These are phyloP conservation scores for Chaetomium sp. DNA, from an alignment of 2,329 filamentous ascomycete genomes.

Conservation along the genomic window DNA sequence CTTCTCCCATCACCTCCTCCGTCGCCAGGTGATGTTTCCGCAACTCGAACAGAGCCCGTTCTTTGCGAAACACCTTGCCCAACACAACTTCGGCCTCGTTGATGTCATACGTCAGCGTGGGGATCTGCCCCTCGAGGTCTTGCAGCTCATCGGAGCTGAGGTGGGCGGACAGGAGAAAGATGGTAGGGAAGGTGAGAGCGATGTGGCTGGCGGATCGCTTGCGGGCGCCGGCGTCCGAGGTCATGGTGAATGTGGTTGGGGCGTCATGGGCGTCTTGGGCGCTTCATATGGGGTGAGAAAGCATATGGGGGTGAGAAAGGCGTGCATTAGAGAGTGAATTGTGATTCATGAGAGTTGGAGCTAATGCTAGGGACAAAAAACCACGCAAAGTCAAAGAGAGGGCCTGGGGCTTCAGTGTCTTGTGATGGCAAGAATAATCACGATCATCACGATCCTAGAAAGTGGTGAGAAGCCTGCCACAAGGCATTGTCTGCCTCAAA, in stretches of 20 bases:
- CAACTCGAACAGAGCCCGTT: conserved; percentile 72
- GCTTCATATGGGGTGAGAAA: too few relatives aligned
- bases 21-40: conserved; percentile 58
- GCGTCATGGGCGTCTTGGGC: too few relatives aligned
- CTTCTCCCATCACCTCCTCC: conserved; percentile 35
- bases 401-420: too few relatives aligned
- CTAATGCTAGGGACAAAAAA: too few relatives aligned
- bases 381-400: too few relatives aligned
- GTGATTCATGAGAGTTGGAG: too few relatives aligned
- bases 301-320: too few relatives aligned
- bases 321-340: too few relatives aligned
- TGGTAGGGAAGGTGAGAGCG: conserved; percentile 47
- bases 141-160: conserved; percentile 58
- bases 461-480: background rate
- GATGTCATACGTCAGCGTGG: conserved; percentile 62
- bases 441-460: background rate
- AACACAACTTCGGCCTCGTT: conserved; percentile 67
- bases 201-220: conserved; percentile 18
- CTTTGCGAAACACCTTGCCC: conserved; percentile 62
- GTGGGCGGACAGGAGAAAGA: conserved; percentile 69
- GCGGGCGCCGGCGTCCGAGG: background rate
- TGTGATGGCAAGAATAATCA: too few relatives aligned
- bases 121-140: conserved; percentile 57
- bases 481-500: background rate
- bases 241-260: background rate